Base-by-base conservation (phyloP, 208 protist species). In the Trypanosoma caninum region DNA sequence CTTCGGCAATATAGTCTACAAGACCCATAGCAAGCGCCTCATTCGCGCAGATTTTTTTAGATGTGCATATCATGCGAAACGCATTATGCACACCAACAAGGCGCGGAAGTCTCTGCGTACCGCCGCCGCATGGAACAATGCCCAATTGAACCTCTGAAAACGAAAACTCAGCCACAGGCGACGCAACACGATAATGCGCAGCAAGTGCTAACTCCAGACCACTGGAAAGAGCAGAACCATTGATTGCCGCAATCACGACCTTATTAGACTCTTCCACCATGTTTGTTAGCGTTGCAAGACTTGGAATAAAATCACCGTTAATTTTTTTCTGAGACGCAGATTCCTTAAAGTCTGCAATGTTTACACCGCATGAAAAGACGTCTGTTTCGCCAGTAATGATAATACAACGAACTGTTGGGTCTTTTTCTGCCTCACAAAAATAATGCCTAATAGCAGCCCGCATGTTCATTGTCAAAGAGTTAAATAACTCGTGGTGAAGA, bases 51-150 rank as follows among this genome's bases (percentile, higher is more conserved):
- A 94, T 50, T 10, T 71, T 71, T 31, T 14, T 58, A 42, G 59
- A 41, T 22, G 57, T 28, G 7, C 42, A 48, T 23, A 86, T 78
- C 65, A 83, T 78, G 11, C 48, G 46, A 14, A 86, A 1, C 10
- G 82, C 73, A 18, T 72, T 47, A 6, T 63, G 71, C n/a, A 91
- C 60, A 2, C 92, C 89, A 27, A 91, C 75, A 0, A 78, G 71
- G 11, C 80, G 72, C 22, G 86, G 72, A 9, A 94, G 69, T n/a
- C 86, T 62, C 30, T 87, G 84, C n/a, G 74, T 84, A 22, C 88
- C 89, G 9, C 87, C 87, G 47, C 75, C 83, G 46, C 84, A 87
- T 4, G 91, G 89, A 3, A 91, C 78, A 40, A 94, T 65, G n/a
- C 81, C 83, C 9, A 91, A 58, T 20, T 61, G 63, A 14, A 70